These are phyloP conservation scores for Linnemannia schmuckeri DNA, from an alignment of 192 early-diverging fungal genomes.

Conservation along the genomic window DNA sequence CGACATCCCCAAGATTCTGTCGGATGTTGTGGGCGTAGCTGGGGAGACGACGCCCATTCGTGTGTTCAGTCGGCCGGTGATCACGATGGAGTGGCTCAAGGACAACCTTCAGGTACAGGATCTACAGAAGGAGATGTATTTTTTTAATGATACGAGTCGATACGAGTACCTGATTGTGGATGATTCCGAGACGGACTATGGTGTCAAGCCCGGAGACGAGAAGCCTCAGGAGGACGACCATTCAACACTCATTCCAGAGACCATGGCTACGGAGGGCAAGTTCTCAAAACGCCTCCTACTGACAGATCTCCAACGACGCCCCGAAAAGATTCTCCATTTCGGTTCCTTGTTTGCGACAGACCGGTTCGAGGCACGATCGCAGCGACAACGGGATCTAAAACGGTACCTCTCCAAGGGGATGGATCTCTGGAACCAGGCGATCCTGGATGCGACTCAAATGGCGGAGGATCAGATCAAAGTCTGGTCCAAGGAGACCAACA, in stretches of 20 bases:
- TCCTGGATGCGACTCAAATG: slow-evolving; percentile 38
- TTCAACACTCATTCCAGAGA: neutral
- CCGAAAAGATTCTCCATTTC: slow-evolving; percentile 56
- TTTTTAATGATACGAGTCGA: slow-evolving; percentile 31
- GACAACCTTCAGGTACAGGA: slow-evolving; percentile 37
- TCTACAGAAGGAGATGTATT: slow-evolving; percentile 39
- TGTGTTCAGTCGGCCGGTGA: slow-evolving; percentile 44
- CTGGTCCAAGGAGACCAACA: slow-evolving; percentile 17
- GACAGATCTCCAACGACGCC: slow-evolving; percentile 32
- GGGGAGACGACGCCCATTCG: slow-evolving; percentile 40
- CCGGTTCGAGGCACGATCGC: slow-evolving; percentile 35
- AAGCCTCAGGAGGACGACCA: neutral
- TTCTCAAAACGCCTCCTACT: slow-evolving; percentile 22
- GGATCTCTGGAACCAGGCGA: slow-evolving; percentile 53
- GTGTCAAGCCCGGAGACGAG: slow-evolving; percentile 19
- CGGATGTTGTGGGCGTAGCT: slow-evolving; percentile 15
- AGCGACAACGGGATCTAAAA: slow-evolving; percentile 13
- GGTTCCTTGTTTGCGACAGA: slow-evolving; percentile 59
- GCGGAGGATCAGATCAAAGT: slow-evolving; percentile 39
- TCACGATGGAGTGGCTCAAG: slow-evolving; percentile 35
- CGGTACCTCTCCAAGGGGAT: slow-evolving; percentile 39
- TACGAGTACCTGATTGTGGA: slow-evolving; percentile 45
- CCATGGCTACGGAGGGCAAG: slow-evolving; percentile 5
- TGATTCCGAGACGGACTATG: slow-evolving; percentile 36
- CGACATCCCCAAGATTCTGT: slow-evolving; percentile 38